These are phyloP conservation scores for Linum usitatissimum DNA, from an alignment of 345 rosid genomes.

Conservation along the genomic window DNA sequence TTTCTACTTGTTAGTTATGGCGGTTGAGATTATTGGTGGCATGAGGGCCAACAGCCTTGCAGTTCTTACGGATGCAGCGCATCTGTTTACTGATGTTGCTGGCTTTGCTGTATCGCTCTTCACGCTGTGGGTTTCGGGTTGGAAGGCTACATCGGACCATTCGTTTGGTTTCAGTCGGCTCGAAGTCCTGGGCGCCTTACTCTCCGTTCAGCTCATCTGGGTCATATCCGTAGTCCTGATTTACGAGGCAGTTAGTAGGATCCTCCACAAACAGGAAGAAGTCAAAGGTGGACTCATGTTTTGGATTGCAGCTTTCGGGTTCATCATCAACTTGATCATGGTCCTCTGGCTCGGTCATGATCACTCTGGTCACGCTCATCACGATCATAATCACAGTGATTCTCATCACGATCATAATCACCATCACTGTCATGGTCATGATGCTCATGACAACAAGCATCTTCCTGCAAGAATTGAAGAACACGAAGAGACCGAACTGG, in stretches of 20 bases:
- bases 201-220: slow-evolving; percentile 80
- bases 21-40: slow-evolving; percentile 63
- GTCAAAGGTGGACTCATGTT: slow-evolving; percentile 70
- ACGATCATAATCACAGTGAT: slow-evolving; percentile 5
- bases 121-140: slow-evolving; percentile 66
- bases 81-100: slow-evolving; percentile 58
- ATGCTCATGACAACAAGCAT: slow-evolving; percentile 16
- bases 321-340: slow-evolving; percentile 54
- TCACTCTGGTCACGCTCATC: slow-evolving; percentile 31
- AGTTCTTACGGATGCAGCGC: slow-evolving; percentile 74
- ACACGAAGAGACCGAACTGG: slow-evolving; percentile 24
- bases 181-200: slow-evolving; percentile 72
- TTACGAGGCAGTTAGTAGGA: slow-evolving; percentile 52
- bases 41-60: slow-evolving; percentile 74
- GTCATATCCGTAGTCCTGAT: slow-evolving; percentile 51
- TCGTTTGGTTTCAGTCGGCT: slow-evolving; percentile 65
- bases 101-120: slow-evolving; percentile 63
- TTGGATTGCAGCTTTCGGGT: slow-evolving; percentile 61
- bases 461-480: slow-evolving; percentile 15
- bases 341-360: slow-evolving; percentile 69
- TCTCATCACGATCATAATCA: not conserved
- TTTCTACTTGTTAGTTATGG: slow-evolving; percentile 40
- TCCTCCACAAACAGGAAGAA: slow-evolving; percentile 32
- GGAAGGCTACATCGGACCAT: slow-evolving; percentile 55
- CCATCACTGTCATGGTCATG: slow-evolving; percentile 7